Evolutionary conservation across 176 grass and related monocot genomes (phyloP).

Genomic region (Paspalum vaginatum): DNA sequence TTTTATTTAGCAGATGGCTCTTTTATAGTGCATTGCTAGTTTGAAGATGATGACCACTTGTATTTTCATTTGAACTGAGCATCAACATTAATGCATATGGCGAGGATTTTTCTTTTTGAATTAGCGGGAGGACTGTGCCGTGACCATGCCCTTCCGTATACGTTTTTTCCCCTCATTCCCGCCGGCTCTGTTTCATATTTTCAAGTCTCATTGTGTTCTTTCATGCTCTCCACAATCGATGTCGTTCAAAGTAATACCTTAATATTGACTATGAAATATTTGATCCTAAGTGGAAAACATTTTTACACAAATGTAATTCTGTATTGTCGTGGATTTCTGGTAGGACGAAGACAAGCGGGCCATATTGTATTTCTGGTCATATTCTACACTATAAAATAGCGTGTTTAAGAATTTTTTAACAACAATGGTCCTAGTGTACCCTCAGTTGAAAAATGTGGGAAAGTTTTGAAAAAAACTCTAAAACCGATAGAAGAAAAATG

Average conservation of each 20-base stretch:
- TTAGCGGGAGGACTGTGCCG: not conserved
- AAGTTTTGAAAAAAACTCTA: no score
- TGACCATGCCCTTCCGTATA: not conserved
- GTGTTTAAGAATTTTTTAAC: no score
- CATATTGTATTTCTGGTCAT: no score
- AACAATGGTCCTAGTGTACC: no score
- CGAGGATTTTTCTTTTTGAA: not conserved
- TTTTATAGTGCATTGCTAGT: not conserved
- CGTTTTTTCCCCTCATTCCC: not conserved
- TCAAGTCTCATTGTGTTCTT: not conserved
- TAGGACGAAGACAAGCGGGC: no score
- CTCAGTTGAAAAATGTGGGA: no score
- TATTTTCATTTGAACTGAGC: not conserved
- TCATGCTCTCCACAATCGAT: not conserved
- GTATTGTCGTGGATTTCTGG: no score
- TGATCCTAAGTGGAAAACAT: not conserved
- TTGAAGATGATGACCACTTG: not conserved
- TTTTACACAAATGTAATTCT: not conserved
- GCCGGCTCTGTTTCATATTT: not conserved
- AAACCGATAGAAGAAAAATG: no score
- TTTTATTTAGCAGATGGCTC: not conserved
- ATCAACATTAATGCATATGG: conserved; percentile 1
- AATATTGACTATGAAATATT: not conserved
- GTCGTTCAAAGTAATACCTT: not conserved
- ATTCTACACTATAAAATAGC: no score